These are phyloP conservation scores for Paramecium sonneborni DNA, from an alignment of 73 alveolate species.

Conservation along the genomic window DNA sequence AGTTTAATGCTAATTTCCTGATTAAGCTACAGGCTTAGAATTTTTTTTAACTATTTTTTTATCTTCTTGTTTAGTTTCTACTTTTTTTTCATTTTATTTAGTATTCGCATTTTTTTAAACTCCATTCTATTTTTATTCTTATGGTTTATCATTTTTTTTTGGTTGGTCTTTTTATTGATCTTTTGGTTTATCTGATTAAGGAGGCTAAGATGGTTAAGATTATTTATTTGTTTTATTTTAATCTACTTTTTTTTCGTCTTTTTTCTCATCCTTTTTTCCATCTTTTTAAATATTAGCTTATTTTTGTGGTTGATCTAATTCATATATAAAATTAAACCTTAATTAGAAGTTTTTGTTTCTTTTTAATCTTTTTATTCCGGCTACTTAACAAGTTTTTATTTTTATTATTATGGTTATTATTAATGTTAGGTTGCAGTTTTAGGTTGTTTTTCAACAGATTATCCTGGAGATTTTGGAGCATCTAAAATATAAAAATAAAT, in stretches of 20 bases:
- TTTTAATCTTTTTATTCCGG: not conserved
- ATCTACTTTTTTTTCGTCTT: not conserved
- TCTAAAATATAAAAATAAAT: not conserved
- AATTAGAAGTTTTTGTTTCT: not conserved
- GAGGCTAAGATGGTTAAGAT: not conserved
- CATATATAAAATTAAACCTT: not conserved
- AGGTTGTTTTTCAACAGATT: not conserved
- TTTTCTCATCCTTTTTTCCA: not conserved
- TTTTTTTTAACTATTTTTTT: slow-evolving; percentile 4
- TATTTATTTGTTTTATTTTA: not conserved
- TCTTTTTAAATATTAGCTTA: not conserved
- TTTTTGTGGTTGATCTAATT: not conserved
- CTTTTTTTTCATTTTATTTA: not conserved
- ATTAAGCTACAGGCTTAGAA: not conserved
- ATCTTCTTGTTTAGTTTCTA: not conserved
- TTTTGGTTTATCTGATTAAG: not conserved
- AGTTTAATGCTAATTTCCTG: not conserved
- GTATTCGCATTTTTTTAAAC: not conserved
- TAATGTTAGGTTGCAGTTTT: not conserved
- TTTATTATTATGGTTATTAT: not conserved
- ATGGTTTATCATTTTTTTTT: not conserved
- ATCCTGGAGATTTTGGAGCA: not conserved
- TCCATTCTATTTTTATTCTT: not conserved
- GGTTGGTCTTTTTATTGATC: not conserved
- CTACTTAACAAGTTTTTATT: not conserved